phyloP scores from a whole-genome alignment of 2,329 filamentous ascomycete species.

The Xylaria digitata region DNA sequence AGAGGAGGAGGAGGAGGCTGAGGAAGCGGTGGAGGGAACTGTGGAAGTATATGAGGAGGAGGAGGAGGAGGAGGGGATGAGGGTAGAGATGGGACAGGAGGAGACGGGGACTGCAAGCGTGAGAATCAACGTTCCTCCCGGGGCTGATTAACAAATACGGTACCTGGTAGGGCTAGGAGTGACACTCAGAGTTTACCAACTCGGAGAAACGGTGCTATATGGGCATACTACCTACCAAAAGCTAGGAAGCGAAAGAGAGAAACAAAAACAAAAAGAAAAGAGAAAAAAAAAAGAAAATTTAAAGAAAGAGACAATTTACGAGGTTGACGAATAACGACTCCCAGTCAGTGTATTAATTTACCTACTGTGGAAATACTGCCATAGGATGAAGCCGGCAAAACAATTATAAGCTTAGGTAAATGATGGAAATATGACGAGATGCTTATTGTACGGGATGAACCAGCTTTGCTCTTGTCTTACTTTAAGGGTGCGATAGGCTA shows the following conservation, averaged over 20 bases:
- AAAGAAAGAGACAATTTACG: background rate
- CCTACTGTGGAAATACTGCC: background rate
- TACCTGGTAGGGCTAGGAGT: too few relatives aligned
- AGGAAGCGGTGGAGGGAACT: background rate
- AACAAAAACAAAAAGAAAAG: background rate
- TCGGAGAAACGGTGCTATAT: background rate
- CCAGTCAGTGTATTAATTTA: background rate
- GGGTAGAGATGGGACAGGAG: background rate
- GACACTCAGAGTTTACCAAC: too few relatives aligned
- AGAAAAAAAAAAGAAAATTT: too few relatives aligned
- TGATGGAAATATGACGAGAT: too few relatives aligned
- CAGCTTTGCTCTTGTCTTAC: too few relatives aligned
- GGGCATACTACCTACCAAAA: background rate
- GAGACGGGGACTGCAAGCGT: background rate
- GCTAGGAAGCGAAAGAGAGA: background rate
- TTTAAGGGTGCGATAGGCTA: too few relatives aligned
- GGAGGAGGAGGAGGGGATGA: background rate
- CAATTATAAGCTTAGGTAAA: too few relatives aligned
- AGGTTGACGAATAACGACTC: background rate
- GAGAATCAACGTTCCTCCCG: background rate
- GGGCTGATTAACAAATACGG: too few relatives aligned
- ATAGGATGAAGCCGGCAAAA: too few relatives aligned
- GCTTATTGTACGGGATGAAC: too few relatives aligned
- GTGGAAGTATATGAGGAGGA: background rate
- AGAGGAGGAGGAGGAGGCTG: background rate